phyloP scores from a whole-genome alignment of 345 rosid species.

The Arabidopsis thaliana region DNA sequence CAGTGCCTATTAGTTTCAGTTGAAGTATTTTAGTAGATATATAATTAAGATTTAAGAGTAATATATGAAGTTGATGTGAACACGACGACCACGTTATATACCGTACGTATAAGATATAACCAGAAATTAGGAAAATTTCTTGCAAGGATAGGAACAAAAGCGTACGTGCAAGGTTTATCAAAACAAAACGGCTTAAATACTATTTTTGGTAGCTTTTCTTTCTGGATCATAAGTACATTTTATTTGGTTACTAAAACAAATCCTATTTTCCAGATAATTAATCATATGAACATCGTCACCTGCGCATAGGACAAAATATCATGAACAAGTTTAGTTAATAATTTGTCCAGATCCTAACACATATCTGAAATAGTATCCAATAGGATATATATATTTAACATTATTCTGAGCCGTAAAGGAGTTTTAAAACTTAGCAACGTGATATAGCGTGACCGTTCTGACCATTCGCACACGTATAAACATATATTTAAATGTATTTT shows the following conservation, averaged over 20 bases:
- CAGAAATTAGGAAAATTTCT: too few species aligned
- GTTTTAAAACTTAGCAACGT: not conserved
- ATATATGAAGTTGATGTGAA: too few species aligned
- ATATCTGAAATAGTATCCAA: not conserved
- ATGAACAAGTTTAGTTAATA: not conserved
- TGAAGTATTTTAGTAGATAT: too few species aligned
- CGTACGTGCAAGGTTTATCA: too few species aligned
- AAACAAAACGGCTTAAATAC: too few species aligned
- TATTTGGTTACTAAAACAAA: not conserved
- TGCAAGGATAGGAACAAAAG: too few species aligned
- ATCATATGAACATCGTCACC: conserved; percentile 18
- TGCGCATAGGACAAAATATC: conserved; percentile 22
- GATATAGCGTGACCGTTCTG: conserved; percentile 8
- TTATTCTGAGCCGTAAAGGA: not conserved
- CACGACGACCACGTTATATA: too few species aligned
- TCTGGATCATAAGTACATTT: not conserved
- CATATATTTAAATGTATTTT: not conserved
- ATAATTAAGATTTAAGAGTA: too few species aligned
- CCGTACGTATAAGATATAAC: too few species aligned
- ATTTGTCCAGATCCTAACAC: not conserved
- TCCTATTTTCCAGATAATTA: not conserved
- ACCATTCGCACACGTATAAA: conserved; percentile 8
- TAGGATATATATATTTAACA: not conserved
- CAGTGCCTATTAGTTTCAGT: too few species aligned
- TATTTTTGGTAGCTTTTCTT: too few species aligned